phyloP scores from a whole-genome alignment of 2,329 filamentous ascomycete species.

The Arthrobotrys iridis region DNA sequence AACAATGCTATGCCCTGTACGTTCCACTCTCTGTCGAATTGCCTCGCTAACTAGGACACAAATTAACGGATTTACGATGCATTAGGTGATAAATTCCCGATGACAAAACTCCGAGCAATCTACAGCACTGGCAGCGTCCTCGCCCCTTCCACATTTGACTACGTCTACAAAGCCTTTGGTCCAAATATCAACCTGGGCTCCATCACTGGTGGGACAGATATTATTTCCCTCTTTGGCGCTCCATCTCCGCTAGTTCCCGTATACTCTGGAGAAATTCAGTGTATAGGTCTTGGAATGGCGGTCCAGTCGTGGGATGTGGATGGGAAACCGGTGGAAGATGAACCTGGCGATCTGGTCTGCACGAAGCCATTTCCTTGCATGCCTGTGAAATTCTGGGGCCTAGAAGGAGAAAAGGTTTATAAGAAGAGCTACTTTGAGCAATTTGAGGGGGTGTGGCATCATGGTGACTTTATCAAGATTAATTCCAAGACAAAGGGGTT shows the following conservation, averaged over 20 bases:
- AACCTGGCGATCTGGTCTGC: constrained; percentile 89
- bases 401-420: constrained; percentile 78
- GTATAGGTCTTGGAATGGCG: constrained; percentile 81
- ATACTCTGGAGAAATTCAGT: constrained; percentile 78
- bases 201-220: constrained; percentile 93
- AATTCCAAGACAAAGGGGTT: constrained; percentile 78
- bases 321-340: constrained; percentile 65
- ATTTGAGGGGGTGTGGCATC: constrained; percentile 82
- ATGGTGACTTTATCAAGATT: constrained; percentile 86
- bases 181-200: constrained; percentile 83
- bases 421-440: constrained; percentile 85
- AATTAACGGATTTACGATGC: neutral
- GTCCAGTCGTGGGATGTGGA: constrained; percentile 70
- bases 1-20: constrained; percentile 71
- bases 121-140: constrained; percentile 94
- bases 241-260: constrained; percentile 81
- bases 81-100: constrained; percentile 64
- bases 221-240: constrained; percentile 91
- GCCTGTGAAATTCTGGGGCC: constrained; percentile 87
- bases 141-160: constrained; percentile 90
- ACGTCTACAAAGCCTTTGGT: constrained; percentile 86
- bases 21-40: constrained; percentile 57
- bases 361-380: constrained; percentile 87
- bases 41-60: constrained; percentile 60
- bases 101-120: constrained; percentile 78